Evolutionary conservation across 257 asterid species (phyloP), one percentile per base, ranked within the genome.

Genomic region (Euphrasia confusa): DNA sequence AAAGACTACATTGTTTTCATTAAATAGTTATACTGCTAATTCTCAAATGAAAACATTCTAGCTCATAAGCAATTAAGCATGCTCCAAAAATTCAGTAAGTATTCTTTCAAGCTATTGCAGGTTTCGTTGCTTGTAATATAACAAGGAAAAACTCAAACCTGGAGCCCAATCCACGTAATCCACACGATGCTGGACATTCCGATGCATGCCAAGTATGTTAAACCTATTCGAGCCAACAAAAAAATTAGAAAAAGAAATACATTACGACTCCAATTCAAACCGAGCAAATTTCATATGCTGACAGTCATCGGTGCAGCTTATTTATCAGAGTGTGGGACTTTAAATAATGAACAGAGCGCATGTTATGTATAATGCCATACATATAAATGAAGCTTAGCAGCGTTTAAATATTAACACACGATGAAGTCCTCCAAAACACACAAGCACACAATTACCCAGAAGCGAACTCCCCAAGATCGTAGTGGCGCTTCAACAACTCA

Each of bases 81-180:
- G 14, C 52, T 45, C 52, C 15, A n/a, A 1, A 12, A 45, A 13
- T 11, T 11, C 24, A 14, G 35, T 6, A 17, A 30, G 33, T 28
- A 57, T 57, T 28, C 7, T 57, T 56, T 28, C 12, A 57, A 32
- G 45, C 21, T 54, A 42, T 49, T 40, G 52, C 45, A 21, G 24
- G 54, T 42, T 56, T 69, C 3, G 37, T 40, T 32, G n/a, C 58
- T 60, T 39, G 37, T 45, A 62, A 14, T 28, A 4, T 33, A 65
- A 42, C 53, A 47, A 27, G 37, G 54, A 61, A 58, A n/a, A 48
- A 39, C 45, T 44, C 54, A 59, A 77, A 92, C 97, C 99, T 92
- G 99, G 99, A 69, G 97, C 99, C 99, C 99, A 89, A n/a, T 92
- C 99, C 93, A 92, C 66, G 80, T 65, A 92, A 79, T 92, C 97